A percentile compares a stretch with the other conserved stretches of the same genome.
Conservation (phyloP, 805 yeast genomes). For the Barnettozyma sp. region DNA sequence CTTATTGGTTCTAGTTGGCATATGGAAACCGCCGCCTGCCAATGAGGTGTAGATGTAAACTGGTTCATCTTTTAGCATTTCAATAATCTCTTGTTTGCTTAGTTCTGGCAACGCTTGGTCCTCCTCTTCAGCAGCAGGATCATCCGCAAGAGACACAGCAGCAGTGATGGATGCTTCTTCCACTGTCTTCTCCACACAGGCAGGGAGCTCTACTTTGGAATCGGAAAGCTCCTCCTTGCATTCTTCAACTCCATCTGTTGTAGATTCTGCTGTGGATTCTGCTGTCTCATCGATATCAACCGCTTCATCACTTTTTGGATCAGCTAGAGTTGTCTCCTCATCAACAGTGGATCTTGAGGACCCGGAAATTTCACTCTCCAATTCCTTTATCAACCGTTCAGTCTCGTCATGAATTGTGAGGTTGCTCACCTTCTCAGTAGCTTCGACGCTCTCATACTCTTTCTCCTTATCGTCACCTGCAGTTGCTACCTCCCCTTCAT, state of each 20-base stretch:
- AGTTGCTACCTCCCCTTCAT: not conserved
- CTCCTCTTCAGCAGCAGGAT: not conserved
- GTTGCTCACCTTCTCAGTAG: not conserved
- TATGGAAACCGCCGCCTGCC: slow-evolving; percentile 78
- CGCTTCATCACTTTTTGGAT: not conserved
- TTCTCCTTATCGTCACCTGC: not conserved
- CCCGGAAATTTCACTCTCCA: slow-evolving; percentile 15
- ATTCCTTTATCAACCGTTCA: slow-evolving; percentile 18
- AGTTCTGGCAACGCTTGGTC: slow-evolving; percentile 19
- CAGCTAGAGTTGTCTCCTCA: not conserved
- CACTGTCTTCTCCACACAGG: too few species aligned
- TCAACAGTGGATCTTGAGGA: not conserved
- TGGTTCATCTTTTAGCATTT: slow-evolving; percentile 38
- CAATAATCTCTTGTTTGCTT: slow-evolving; percentile 25
- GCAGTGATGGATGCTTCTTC: too few species aligned
- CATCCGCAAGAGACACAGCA: not conserved
- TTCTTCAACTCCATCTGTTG: too few species aligned
- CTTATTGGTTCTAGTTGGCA: slow-evolving; percentile 71
- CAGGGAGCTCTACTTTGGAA: too few species aligned
- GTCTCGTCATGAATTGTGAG: slow-evolving; percentile 15
- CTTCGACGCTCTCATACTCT: not conserved
- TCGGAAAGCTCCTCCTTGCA: too few species aligned
- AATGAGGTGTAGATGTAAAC: slow-evolving; percentile 77
- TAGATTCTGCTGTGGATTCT: slow-evolving; percentile 3
- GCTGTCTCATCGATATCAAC: too few species aligned